Percentiles rank a stretch among this genome's conserved stretches.
Conservation (phyloP, 805 yeast genomes). For the Metschnikowia cubensis region DNA sequence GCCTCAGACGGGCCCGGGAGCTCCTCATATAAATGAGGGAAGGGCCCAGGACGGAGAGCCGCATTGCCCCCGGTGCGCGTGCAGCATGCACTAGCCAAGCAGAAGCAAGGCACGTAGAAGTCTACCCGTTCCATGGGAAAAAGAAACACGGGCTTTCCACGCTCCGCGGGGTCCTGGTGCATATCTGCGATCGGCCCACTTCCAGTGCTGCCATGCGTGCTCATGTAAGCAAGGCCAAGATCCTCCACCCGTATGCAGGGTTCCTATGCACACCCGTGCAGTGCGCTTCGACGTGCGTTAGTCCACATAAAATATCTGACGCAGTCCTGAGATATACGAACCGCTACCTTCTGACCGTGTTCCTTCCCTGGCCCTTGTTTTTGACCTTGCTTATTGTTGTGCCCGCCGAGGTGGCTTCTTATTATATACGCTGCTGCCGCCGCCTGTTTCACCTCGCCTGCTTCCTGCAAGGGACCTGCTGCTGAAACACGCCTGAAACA, state of each 20-base stretch:
- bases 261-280: not conserved
- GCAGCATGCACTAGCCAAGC: slow-evolving; percentile 2
- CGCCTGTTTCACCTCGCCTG: no score
- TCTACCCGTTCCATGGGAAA: not conserved
- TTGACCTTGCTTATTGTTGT: not conserved
- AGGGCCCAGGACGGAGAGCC: not conserved
- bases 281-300: not conserved
- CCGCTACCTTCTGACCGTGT: not conserved
- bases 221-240: slow-evolving; percentile 3
- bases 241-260: not conserved
- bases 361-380: not conserved
- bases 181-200: not conserved
- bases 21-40: not conserved
- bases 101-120: slow-evolving; percentile 2
- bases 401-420: no score
- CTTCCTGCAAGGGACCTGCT: no score
- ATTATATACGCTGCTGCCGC: no score
- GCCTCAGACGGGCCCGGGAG: not conserved
- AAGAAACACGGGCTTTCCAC: not conserved
- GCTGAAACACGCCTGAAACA: no score
- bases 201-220: not conserved
- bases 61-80: not conserved
- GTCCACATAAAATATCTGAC: slow-evolving; percentile 1
- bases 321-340: not conserved
- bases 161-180: not conserved